These are phyloP conservation scores for Plasmodium gaboni DNA, from an alignment of 169 alveolate genomes.

Conservation along the genomic window DNA sequence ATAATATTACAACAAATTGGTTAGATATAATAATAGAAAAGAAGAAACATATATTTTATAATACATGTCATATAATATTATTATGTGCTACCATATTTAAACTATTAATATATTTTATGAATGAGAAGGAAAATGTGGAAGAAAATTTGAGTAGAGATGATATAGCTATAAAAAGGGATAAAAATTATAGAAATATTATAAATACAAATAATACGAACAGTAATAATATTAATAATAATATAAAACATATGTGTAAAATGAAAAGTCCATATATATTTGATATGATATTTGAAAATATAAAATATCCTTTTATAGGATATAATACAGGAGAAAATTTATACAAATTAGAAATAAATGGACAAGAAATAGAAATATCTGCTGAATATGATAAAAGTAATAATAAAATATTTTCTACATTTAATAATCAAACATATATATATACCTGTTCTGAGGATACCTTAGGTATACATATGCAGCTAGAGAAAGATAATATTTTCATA, in stretches of 20 bases:
- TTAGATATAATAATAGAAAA: constrained; percentile 53
- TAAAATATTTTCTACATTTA: constrained; percentile 48
- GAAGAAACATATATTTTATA: constrained; percentile 40
- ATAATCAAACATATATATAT: constrained; percentile 63
- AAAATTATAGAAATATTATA: background rate
- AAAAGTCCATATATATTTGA: constrained; percentile 38
- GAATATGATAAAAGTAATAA: constrained; percentile 62
- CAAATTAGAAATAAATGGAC: constrained; percentile 45
- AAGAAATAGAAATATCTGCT: constrained; percentile 61
- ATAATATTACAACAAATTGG: constrained; percentile 76
- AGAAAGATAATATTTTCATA: constrained; percentile 58
- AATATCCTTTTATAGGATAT: constrained; percentile 42
- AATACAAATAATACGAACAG: background rate
- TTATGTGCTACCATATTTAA: constrained; percentile 74
- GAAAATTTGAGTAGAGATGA: constrained; percentile 63
- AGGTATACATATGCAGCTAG: constrained; percentile 69
- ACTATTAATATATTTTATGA: constrained; percentile 32
- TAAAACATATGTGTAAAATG: background rate
- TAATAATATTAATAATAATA: background rate
- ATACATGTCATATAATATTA: constrained; percentile 45
- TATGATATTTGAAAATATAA: constrained; percentile 51
- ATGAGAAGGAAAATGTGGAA: constrained; percentile 36
- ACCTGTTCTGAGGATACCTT: constrained; percentile 60
- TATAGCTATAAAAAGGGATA: constrained; percentile 34
- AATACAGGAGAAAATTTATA: constrained; percentile 72